Percentiles rank a stretch among this genome's conserved stretches.
Conservation (phyloP, 352 stramenopile genomes). For the Globisporangium rhizosaccharum region DNA sequence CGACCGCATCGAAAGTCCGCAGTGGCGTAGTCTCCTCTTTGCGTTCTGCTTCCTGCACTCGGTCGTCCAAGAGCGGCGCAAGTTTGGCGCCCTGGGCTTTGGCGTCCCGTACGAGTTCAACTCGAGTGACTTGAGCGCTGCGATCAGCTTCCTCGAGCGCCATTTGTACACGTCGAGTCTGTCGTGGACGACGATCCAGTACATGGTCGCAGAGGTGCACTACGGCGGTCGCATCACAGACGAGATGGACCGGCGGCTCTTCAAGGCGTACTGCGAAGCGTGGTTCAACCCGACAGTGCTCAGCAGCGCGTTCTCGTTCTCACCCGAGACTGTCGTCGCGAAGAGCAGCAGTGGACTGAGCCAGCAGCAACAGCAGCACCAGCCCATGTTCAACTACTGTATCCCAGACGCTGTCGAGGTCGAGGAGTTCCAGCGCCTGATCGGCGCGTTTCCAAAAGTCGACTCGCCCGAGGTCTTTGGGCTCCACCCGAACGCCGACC, state of each 20-base stretch:
- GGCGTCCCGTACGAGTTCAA: slow-evolving; percentile 81
- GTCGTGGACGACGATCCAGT: slow-evolving; percentile 73
- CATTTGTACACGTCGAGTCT: slow-evolving; percentile 59
- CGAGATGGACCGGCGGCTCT: slow-evolving; percentile 68
- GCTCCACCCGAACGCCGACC: slow-evolving; percentile 70
- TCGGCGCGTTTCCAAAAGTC: slow-evolving; percentile 53
- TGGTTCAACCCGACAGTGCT: slow-evolving; percentile 69
- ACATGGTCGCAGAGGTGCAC: slow-evolving; percentile 80
- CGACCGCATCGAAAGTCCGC: slow-evolving; percentile 55
- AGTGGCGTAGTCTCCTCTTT: slow-evolving; percentile 67
- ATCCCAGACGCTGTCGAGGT: slow-evolving; percentile 30
- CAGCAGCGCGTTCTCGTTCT: slow-evolving; percentile 60
- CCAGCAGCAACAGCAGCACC: not conserved
- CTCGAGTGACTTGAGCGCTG: slow-evolving; percentile 55
- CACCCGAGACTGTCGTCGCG: slow-evolving; percentile 43
- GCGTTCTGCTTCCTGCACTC: slow-evolving; percentile 75
- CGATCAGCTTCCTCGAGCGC: slow-evolving; percentile 63
- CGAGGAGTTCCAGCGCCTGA: slow-evolving; percentile 65
- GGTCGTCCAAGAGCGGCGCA: slow-evolving; percentile 65
- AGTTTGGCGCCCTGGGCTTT: slow-evolving; percentile 74
- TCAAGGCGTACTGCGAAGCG: slow-evolving; percentile 66
- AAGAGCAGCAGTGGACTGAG: slow-evolving; percentile 1
- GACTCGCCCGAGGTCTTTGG: slow-evolving; percentile 83
- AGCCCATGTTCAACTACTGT: slow-evolving; percentile 39
- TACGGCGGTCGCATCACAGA: slow-evolving; percentile 81